Evolutionary conservation across 2,329 filamentous ascomycete species (phyloP).

Genomic region (Aspergillus proliferans): DNA sequence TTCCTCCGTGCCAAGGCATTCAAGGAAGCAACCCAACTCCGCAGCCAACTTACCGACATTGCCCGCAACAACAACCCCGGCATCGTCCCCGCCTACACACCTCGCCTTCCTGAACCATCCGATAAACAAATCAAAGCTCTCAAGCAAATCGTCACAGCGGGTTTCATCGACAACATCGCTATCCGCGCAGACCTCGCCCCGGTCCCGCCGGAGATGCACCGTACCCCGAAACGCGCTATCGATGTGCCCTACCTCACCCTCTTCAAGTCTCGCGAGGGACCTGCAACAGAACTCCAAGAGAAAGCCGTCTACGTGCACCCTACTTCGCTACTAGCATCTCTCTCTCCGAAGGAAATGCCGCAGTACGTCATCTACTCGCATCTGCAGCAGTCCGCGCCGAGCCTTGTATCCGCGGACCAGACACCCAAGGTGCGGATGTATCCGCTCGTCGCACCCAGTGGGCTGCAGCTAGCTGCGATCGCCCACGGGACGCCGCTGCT

Average conservation of each 20-base stretch:
- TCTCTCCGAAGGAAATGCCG: slow-evolving; percentile 67
- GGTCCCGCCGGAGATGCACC: slow-evolving; percentile 57
- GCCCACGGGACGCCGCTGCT: slow-evolving; percentile 80
- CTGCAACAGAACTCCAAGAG: slow-evolving; percentile 45
- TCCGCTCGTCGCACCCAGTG: slow-evolving; percentile 72
- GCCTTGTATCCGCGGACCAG: slow-evolving; percentile 48
- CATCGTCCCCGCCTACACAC: slow-evolving; percentile 33
- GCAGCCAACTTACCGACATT: slow-evolving; percentile 74
- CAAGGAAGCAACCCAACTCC: slow-evolving; percentile 76
- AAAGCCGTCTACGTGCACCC: slow-evolving; percentile 82
- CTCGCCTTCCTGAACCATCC: slow-evolving; percentile 54
- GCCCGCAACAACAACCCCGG: slow-evolving; percentile 65
- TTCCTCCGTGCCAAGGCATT: slow-evolving; percentile 85
- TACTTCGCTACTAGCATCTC: slow-evolving; percentile 68
- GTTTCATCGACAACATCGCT: slow-evolving; percentile 90
- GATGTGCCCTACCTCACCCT: slow-evolving; percentile 89
- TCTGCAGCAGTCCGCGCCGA: slow-evolving; percentile 62
- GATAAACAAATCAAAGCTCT: slow-evolving; percentile 68
- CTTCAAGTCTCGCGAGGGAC: slow-evolving; percentile 55
- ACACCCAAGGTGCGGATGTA: slow-evolving; percentile 76
- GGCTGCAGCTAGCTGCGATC: slow-evolving; percentile 67
- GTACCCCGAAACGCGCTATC: slow-evolving; percentile 76
- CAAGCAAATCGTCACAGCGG: slow-evolving; percentile 85
- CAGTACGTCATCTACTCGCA: slow-evolving; percentile 83
- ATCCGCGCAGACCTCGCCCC: slow-evolving; percentile 85